Evolutionary conservation across 495 filamentous ascomycete genomes (phyloP).

Genomic region (Glonium stellatum): DNA sequence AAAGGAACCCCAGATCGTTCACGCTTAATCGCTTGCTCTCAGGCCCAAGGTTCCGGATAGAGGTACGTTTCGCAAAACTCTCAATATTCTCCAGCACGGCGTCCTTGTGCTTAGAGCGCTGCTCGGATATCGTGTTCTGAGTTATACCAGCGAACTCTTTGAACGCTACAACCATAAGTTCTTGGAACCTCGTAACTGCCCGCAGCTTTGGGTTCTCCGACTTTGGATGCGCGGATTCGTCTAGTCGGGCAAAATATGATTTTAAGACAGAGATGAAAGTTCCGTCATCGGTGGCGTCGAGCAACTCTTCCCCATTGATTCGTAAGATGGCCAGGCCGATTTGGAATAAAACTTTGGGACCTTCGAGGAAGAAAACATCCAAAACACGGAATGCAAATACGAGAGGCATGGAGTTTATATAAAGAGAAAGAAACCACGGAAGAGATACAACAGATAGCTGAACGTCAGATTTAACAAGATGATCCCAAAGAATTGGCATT

Average conservation of each 20-base stretch:
- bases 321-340: conserved; percentile 90
- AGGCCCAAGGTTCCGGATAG: conserved; percentile 89
- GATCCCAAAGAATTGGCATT: conserved; percentile 98
- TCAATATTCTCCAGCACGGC: conserved; percentile 90
- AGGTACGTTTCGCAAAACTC: conserved; percentile 92
- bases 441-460: conserved; percentile 98
- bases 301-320: conserved; percentile 94
- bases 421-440: conserved; percentile 95
- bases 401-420: conserved; percentile 98
- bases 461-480: conserved; percentile 88
- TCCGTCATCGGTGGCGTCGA: conserved; percentile 94
- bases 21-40: conserved; percentile 83
- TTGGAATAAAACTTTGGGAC: conserved; percentile 94
- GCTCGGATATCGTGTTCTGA: conserved; percentile 80
- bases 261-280: conserved; percentile 96
- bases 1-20: conserved; percentile 80
- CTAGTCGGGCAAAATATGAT: conserved; percentile 83
- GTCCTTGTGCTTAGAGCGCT: conserved; percentile 86
- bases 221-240: conserved; percentile 91
- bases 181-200: conserved; percentile 91
- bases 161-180: conserved; percentile 97
- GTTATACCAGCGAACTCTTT: conserved; percentile 96
- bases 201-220: conserved; percentile 89
- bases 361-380: conserved; percentile 97
- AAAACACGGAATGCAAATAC: conserved; percentile 94